Base-by-base conservation (phyloP, 2,329 filamentous ascomycete genomes). In the Periglandula ipomoeae region DNA sequence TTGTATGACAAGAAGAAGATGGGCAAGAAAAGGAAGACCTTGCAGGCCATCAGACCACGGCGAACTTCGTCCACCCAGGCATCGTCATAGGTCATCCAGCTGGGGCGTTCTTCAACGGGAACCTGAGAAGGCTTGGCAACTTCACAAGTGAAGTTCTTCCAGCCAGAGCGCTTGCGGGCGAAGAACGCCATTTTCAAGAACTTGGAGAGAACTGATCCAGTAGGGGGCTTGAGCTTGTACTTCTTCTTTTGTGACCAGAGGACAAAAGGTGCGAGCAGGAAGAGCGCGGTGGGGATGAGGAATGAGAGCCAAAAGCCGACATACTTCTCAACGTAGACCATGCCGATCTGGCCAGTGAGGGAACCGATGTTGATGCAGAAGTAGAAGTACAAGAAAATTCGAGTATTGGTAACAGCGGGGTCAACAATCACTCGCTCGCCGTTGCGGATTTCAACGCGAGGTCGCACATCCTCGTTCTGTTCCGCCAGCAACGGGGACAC, bases 51-150 rank as follows among this genome's bases (percentile, higher is more conserved):
- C 49, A 86, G 70, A 52, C 84, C 85, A 65, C 85, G 82, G 46
- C 74, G 74, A 44, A 89, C 81, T 61, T 90, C 84, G 61, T 89
- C 85, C 30, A 91, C 86, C 85, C 86, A 91, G 46, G 79, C 79
- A 56, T 91, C 87, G 53, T 91, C 86, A 56, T 89, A 89, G 0
- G 82, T 85, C 83, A 90, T 89, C 85, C 85, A 90, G 0, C 48
- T 37, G 0, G 85, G 85, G 48, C 81, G 81, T 53, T 72, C 62
- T 1, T 63, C 64, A 34, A 74, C 68, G 9, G 75, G 68, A 5
- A 87, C 71, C 32, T 72, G 69, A 61, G 80, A 85, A 3, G 85
- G 85, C 68, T 86, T 87, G 51, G 81, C 79, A 4, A 70, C 61
- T 23, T 87, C 79, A 81, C 84, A 89, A 67, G 86, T 66, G 39